A percentile compares a stretch with the other conserved stretches of the same genome.
Conservation (phyloP, 1,284 basidiomycete species). For the Leccinum subspadiceum region DNA sequence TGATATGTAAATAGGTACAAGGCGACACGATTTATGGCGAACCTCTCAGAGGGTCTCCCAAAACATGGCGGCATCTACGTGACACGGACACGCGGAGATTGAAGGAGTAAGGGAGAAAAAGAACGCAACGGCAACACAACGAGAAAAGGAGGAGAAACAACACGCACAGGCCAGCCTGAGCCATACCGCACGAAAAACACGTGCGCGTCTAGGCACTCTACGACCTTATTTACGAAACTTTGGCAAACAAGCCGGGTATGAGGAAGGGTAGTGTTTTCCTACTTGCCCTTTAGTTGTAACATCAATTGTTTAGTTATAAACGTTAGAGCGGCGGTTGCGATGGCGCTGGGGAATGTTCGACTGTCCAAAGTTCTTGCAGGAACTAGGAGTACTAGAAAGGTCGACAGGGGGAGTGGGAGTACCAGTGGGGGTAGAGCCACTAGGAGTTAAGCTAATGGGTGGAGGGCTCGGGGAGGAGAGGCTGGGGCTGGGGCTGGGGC, state of each 20-base stretch:
- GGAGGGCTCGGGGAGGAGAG: background rate
- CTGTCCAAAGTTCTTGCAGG: background rate
- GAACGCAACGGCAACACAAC: background rate
- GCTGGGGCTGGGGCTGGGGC: background rate
- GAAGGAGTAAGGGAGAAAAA: background rate
- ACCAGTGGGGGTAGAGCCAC: background rate
- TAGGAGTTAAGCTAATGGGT: background rate
- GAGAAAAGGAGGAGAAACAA: background rate
- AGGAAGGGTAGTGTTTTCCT: background rate
- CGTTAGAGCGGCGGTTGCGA: constrained; percentile 10
- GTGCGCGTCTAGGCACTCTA: background rate
- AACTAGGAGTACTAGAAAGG: background rate
- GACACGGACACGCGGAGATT: constrained; percentile 1
- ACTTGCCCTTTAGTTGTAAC: background rate
- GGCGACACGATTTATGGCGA: background rate
- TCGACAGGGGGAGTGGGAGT: background rate
- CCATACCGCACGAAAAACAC: background rate
- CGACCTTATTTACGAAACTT: background rate
- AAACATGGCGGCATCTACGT: background rate
- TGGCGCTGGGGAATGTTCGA: background rate
- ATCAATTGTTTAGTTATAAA: constrained; percentile 6
- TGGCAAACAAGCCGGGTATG: background rate
- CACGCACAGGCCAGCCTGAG: background rate
- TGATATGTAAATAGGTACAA: background rate
- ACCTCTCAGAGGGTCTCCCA: constrained; percentile 7